Base-by-base conservation (phyloP, 2,329 filamentous ascomycete genomes). In the Penicillium polonicum region DNA sequence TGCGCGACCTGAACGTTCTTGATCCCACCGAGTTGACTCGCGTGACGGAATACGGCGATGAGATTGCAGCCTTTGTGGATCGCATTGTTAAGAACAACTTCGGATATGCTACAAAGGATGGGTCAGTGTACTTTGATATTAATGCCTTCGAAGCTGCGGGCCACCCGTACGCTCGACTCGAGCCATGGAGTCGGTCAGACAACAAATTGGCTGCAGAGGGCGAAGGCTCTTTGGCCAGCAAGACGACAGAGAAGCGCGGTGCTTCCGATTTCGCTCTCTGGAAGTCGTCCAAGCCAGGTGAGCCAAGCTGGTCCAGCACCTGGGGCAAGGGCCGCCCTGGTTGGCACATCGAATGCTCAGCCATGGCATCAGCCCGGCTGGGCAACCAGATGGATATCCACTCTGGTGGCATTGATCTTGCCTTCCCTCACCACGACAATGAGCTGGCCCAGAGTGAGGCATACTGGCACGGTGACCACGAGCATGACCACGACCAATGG, bases 321-420 rank as follows among this genome's bases (percentile, higher is more conserved):
- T 97, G 93, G 92, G 92, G 93, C 5, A 82, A 87, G 55, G 92
- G 92, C 5, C 83, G 93, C 44, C 93, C 93, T 1, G 93, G 93
- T 19, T 97, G 93, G 93, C 93, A 97, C 71, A 97, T 97, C 69
- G 92, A 97, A 78, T 97, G 93, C 85, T 92, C 89, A 1, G 92
- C 92, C 17, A 97, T 97, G 93, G 92, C 92, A 0, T 93, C 90
- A 2, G 90, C 92, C 62, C 84, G 92, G n/a, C 79, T 97, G 1
- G 92, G 92, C 5, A 82, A 86, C 29, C 83, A 88, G 60, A 92
- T 97, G 80, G 93, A 97, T 72, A 90, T 97, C 53, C 93, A 97
- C 74, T 95, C 91, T 23, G 92, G 93, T 29, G 93, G 93, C 57
- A 89, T 96, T 59, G 93, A 97, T 73, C 82, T 97, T 52, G 88